Base-by-base conservation (phyloP, 768 basidiomycete genomes). In the Arthromyces matolae region DNA sequence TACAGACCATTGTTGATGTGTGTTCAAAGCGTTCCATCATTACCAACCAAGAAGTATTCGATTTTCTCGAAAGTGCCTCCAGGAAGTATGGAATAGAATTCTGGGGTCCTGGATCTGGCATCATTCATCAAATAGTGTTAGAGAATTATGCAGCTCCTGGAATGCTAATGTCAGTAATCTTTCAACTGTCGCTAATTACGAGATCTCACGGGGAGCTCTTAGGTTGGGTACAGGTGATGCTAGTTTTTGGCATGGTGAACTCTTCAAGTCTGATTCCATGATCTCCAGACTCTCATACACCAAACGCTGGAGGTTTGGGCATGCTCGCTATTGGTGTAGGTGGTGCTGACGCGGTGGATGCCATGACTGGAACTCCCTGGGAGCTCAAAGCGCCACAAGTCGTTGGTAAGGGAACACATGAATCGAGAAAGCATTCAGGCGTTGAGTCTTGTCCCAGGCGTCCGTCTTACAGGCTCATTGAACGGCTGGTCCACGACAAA, bases 251-350 rank as follows among this genome's bases (percentile, higher is more conserved):
- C 25, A 23, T 13, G 12, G 5, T 33, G 5, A 18, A n/a, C 27
- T 25, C 14, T 31, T 13, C 23, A 16, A 23, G 27, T 35, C 54
- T 50, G 24, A 49, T 40, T 22, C 52, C 22, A 27, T 8, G 45
- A 32, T 13, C 18, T 31, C 22, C 65, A 83, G 95, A 98, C 66
- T 94, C 91, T 19, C 96, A 99, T 66, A 98, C 96, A 1, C 96
- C 96, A 1, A 98, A 99, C 64, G 96, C 96, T 42, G 93, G 95
- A 46, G 96, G 96, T 23, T 80, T 99, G 42, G 95, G 96, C 9
- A 79, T 93, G 76, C 79, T 99, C 51, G 96, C 96, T 4, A 96
- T 98, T 45, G 96, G 96, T 42, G 95, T 99, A n/a, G 96, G 96
- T 51, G 96, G 96, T 46, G 96, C 95, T 27, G 96, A 99, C 61